Conservation (phyloP, 305 asterid genomes). For the Ajuga reptans region DNA sequence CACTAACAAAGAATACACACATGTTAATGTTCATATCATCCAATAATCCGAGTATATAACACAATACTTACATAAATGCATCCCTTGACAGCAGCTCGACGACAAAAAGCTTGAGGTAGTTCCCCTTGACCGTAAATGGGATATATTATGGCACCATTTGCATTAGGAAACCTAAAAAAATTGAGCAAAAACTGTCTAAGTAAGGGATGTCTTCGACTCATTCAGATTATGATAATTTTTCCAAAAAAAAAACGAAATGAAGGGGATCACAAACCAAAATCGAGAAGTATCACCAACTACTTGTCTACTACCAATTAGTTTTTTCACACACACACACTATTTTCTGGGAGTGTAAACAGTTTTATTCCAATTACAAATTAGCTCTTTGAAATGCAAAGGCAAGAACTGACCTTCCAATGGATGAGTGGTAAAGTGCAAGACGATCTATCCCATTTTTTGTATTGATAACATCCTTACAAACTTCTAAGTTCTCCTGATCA, state of each 20-base stretch:
- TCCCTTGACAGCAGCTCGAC: slow-evolving; percentile 98
- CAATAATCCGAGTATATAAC: slow-evolving; percentile 5
- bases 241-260: too few species aligned
- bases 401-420: slow-evolving; percentile 72
- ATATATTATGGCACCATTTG: slow-evolving; percentile 83
- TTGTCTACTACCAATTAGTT: background rate
- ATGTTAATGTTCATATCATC: slow-evolving; percentile 7
- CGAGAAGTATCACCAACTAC: background rate
- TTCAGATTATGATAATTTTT: slow-evolving; percentile 10
- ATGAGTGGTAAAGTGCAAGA: slow-evolving; percentile 68
- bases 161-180: slow-evolving; percentile 64
- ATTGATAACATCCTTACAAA: slow-evolving; percentile 44
- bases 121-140: slow-evolving; percentile 94
- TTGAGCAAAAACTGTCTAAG: slow-evolving; percentile 1
- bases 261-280: background rate
- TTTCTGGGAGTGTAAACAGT: background rate
- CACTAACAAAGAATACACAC: slow-evolving; percentile 2
- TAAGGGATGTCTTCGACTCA: slow-evolving; percentile 6
- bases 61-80: slow-evolving; percentile 58
- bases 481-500: slow-evolving; percentile 56
- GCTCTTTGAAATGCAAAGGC: slow-evolving; percentile 10
- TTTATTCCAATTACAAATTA: slow-evolving; percentile 4
- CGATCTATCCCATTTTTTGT: slow-evolving; percentile 62
- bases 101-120: slow-evolving; percentile 89
- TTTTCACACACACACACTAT: background rate